Percentiles rank a stretch among this genome's conserved stretches.
phyloP scores from a whole-genome alignment of 257 asterid species.

The Sherardia arvensis region DNA sequence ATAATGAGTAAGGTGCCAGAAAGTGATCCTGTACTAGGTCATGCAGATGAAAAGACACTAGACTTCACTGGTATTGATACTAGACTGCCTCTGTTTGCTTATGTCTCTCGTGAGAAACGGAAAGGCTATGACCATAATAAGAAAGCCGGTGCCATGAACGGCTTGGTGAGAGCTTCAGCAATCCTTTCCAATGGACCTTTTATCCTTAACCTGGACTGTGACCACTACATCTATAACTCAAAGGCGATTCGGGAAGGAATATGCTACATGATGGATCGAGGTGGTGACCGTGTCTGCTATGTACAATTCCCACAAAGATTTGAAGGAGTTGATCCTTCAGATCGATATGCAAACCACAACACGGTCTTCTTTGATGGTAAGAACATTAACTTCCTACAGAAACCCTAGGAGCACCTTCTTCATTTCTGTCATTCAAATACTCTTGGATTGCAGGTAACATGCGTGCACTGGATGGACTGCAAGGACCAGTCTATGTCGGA shows the following conservation, averaged over 20 bases:
- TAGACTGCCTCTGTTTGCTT: slow-evolving; percentile 86
- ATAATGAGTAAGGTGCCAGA: slow-evolving; percentile 95
- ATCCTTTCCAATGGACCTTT: slow-evolving; percentile 85
- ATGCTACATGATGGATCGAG: slow-evolving; percentile 97
- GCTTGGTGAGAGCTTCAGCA: slow-evolving; percentile 90
- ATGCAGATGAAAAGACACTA: slow-evolving; percentile 51
- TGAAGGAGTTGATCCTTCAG: slow-evolving; percentile 97
- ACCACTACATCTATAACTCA: slow-evolving; percentile 80
- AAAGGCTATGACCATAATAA: slow-evolving; percentile 84
- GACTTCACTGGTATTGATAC: slow-evolving; percentile 74
- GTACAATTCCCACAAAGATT: slow-evolving; percentile 94
- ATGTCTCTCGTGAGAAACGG: slow-evolving; percentile 89
- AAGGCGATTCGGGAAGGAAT: slow-evolving; percentile 76
- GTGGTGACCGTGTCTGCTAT: slow-evolving; percentile 94
- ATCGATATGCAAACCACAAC: slow-evolving; percentile 91
- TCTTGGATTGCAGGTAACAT: slow-evolving; percentile 49
- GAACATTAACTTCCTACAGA: neutral
- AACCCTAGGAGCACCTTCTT: neutral
- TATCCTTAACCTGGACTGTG: slow-evolving; percentile 90
- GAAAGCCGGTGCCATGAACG: slow-evolving; percentile 99
- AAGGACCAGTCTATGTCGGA: slow-evolving; percentile 95
- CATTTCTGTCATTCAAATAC: neutral
- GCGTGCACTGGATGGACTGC: slow-evolving; percentile 97
- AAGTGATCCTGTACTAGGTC: slow-evolving; percentile 68
- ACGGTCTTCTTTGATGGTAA: slow-evolving; percentile 93